phyloP scores from a whole-genome alignment of 768 basidiomycete genomes.

The Lentinula sp. region DNA sequence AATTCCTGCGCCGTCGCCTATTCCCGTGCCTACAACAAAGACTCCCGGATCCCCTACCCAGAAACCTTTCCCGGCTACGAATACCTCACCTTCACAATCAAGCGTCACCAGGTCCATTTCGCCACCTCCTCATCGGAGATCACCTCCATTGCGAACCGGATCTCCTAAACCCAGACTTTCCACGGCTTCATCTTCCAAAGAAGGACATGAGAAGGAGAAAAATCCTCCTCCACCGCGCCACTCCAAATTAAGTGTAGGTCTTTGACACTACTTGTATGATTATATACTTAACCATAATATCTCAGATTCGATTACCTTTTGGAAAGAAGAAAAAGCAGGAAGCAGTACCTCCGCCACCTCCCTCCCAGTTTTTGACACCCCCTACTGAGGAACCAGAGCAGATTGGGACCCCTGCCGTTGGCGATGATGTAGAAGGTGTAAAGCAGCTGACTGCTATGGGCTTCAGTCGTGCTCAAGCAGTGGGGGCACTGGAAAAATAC shows the following conservation, averaged over 20 bases:
- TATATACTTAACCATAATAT: constrained; percentile 6
- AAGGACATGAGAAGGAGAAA: constrained; percentile 47
- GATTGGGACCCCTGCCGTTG: constrained; percentile 44
- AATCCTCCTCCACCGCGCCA: constrained; percentile 54
- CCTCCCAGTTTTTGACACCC: constrained; percentile 31
- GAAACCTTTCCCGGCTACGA: constrained; percentile 22
- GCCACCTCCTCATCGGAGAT: constrained; percentile 34
- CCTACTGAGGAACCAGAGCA: constrained; percentile 40
- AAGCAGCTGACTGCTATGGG: constrained; percentile 87
- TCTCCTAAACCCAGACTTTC: constrained; percentile 52
- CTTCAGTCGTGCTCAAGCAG: constrained; percentile 76
- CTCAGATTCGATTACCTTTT: constrained; percentile 73
- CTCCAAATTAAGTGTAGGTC: constrained; percentile 74
- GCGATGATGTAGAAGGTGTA: constrained; percentile 72
- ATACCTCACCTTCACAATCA: constrained; percentile 27
- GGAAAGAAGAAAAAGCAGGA: constrained; percentile 66
- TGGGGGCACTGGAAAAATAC: constrained; percentile 78
- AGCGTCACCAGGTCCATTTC: constrained; percentile 28
- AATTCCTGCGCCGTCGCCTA: neutral
- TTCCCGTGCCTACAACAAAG: constrained; percentile 3
- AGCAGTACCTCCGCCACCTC: constrained; percentile 36
- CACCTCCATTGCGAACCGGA: constrained; percentile 43
- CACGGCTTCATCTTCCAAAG: constrained; percentile 51
- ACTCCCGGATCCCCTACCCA: constrained; percentile 18
- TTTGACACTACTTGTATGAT: neutral